Evolutionary conservation across 2,329 filamentous ascomycete species (phyloP).

Genomic region (Cladosporium velox): DNA sequence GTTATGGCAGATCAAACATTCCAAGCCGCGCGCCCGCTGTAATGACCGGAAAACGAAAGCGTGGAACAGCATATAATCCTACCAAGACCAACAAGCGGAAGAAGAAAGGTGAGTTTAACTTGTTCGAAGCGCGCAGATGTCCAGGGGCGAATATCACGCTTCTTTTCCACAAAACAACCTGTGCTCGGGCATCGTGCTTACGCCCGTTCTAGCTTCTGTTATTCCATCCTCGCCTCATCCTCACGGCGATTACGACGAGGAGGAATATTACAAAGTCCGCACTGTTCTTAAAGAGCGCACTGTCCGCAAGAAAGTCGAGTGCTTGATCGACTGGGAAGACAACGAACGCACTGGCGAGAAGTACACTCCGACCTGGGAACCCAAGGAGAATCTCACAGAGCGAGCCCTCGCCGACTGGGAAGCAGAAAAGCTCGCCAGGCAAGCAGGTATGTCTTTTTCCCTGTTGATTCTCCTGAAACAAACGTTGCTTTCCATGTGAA

Average conservation of each 20-base stretch:
- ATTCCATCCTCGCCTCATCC: conserved; percentile 25
- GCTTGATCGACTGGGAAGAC: conserved; percentile 60
- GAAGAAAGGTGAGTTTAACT: conserved; percentile 14
- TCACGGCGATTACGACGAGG: conserved; percentile 32
- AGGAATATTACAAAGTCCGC: conserved; percentile 32
- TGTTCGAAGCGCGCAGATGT: background rate
- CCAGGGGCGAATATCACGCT: background rate
- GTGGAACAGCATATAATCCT: conserved; percentile 13
- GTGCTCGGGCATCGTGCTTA: background rate
- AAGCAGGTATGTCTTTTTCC: background rate
- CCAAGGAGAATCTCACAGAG: conserved; percentile 40
- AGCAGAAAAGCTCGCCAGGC: conserved; percentile 28
- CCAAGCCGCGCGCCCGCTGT: conserved; percentile 13
- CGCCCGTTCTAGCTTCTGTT: conserved; percentile 3
- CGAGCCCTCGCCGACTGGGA: conserved; percentile 42
- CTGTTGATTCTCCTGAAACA: too few relatives aligned
- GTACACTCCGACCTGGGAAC: conserved; percentile 57
- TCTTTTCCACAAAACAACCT: background rate
- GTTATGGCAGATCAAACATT: conserved; percentile 14
- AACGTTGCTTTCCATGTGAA: background rate
- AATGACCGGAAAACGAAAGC: conserved; percentile 19
- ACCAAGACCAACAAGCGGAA: conserved; percentile 16
- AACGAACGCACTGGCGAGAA: conserved; percentile 51
- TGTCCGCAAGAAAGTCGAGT: conserved; percentile 39
- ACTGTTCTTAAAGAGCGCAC: conserved; percentile 37